phyloP scores from a whole-genome alignment of 2,329 filamentous ascomycete species.

The Pyrenophora seminiperda region DNA sequence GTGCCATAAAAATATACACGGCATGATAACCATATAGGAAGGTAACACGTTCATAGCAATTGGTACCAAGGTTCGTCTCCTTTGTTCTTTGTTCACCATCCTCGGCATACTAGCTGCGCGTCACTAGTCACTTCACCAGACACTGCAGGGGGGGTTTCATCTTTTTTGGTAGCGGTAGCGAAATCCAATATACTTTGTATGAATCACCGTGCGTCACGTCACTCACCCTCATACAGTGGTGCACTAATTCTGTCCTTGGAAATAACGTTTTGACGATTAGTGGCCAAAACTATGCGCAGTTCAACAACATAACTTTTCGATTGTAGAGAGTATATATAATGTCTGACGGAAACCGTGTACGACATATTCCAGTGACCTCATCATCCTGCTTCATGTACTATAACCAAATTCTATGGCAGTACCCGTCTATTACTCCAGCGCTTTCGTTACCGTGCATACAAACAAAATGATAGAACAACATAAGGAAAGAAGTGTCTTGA shows the following conservation, averaged over 20 bases:
- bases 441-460: slow-evolving; percentile 8
- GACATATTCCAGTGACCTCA: slow-evolving; percentile 3
- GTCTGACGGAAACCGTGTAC: slow-evolving; percentile 7
- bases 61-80: too few species aligned
- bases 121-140: too few species aligned
- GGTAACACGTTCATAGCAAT: too few species aligned
- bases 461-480: not conserved
- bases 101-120: too few species aligned
- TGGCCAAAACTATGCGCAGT: not conserved
- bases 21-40: too few species aligned
- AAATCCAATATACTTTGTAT: not conserved
- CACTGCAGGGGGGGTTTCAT: too few species aligned
- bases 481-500: not conserved
- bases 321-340: slow-evolving; percentile 10
- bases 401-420: not conserved
- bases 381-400: not conserved
- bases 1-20: too few species aligned
- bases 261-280: not conserved
- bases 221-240: too few species aligned
- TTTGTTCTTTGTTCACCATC: too few species aligned
- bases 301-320: slow-evolving; percentile 15
- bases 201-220: not conserved
- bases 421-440: slow-evolving; percentile 10
- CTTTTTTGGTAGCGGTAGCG: too few species aligned
- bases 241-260: too few species aligned